Conservation (phyloP, 352 stramenopile genomes). For the Phytopythium chamaehyphon region DNA sequence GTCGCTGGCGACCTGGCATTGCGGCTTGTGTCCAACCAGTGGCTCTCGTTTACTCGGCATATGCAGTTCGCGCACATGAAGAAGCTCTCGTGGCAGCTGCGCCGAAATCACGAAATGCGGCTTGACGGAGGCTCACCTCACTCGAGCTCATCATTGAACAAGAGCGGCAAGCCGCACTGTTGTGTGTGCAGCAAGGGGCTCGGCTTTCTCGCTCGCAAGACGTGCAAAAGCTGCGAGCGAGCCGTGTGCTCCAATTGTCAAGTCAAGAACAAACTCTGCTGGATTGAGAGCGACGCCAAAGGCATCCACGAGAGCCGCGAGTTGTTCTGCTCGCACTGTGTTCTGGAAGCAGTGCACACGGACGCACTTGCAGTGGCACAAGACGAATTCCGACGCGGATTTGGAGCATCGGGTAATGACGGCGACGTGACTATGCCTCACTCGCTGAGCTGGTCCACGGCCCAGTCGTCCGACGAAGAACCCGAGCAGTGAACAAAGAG, state of each 20-base stretch:
- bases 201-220: conserved; percentile 27
- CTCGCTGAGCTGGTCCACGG: conserved; percentile 5
- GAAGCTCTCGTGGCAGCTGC: conserved; percentile 41
- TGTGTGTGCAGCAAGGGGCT: conserved; percentile 24
- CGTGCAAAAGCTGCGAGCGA: conserved; percentile 27
- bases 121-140: not conserved
- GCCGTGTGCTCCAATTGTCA: conserved; percentile 26
- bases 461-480: conserved; percentile 3
- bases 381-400: conserved; percentile 20
- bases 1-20: conserved; percentile 22
- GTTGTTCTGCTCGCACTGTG: conserved; percentile 26
- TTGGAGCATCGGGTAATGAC: not conserved
- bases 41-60: conserved; percentile 29
- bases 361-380: conserved; percentile 26
- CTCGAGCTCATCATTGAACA: conserved; percentile 7
- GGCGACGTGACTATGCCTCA: not conserved
- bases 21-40: conserved; percentile 23
- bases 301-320: conserved; percentile 26
- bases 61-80: conserved; percentile 44
- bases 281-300: conserved; percentile 20
- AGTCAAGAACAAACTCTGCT: conserved; percentile 26
- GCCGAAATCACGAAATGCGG: conserved; percentile 10
- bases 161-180: conserved; percentile 15
- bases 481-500: not conserved
- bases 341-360: conserved; percentile 23